These are phyloP conservation scores for Ophidiomyces ophidiicola DNA, from an alignment of 2,329 filamentous ascomycete species.

Conservation along the genomic window DNA sequence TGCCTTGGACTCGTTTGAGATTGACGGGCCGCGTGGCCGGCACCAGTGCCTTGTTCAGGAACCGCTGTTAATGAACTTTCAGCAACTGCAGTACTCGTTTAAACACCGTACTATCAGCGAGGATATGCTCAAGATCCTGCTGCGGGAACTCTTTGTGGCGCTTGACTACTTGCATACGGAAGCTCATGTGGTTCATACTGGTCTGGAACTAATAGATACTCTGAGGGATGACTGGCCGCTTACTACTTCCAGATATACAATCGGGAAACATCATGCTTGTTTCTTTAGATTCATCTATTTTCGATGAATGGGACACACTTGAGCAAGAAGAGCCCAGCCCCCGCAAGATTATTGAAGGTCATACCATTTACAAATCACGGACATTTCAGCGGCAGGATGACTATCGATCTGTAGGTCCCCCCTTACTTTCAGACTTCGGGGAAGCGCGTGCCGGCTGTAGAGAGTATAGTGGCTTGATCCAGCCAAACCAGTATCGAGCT, in stretches of 20 bases:
- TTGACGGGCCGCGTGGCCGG: background rate
- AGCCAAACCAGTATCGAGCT: constrained; percentile 25
- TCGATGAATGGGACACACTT: constrained; percentile 18
- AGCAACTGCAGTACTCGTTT: constrained; percentile 6
- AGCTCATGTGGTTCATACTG: constrained; percentile 12
- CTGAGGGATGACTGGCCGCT: background rate
- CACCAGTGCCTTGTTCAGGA: constrained; percentile 13
- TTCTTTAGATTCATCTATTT: constrained; percentile 15
- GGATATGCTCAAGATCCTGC: constrained; percentile 8
- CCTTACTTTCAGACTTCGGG: constrained; percentile 19
- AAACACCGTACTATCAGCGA: constrained; percentile 1
- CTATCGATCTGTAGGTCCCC: constrained; percentile 11
- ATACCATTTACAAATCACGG: constrained; percentile 20
- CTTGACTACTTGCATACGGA: constrained; percentile 12
- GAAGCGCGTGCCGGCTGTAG: constrained; percentile 19
- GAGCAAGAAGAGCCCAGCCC: constrained; percentile 17
- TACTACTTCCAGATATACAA: constrained; percentile 11
- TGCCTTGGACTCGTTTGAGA: constrained; percentile 10
- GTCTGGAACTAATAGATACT: background rate
- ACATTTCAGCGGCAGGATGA: constrained; percentile 16
- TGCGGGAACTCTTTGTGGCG: constrained; percentile 5
- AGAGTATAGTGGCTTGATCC: constrained; percentile 30
- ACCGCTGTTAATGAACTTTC: constrained; percentile 9
- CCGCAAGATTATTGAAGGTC: constrained; percentile 16
- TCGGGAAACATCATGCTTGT: constrained; percentile 27